phyloP scores from a whole-genome alignment of 768 basidiomycete species.

The Gelatoporia subvermispora region DNA sequence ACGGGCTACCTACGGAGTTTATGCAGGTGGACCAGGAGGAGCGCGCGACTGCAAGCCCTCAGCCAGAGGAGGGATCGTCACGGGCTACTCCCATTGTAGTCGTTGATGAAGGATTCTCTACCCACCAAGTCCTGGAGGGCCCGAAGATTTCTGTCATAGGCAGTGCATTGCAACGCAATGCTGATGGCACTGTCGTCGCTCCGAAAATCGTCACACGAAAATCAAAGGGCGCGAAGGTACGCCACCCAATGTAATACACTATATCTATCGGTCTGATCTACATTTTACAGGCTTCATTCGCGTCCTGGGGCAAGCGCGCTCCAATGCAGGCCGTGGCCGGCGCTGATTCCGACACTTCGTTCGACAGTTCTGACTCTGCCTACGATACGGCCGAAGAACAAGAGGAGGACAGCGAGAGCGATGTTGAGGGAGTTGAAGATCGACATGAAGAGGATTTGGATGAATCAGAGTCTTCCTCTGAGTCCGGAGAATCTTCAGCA shows the following conservation, averaged over 20 bases:
- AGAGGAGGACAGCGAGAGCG: constrained; percentile 16
- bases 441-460: constrained; percentile 16
- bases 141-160: constrained; percentile 39
- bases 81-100: constrained; percentile 19
- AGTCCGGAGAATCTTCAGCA: not conserved
- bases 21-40: constrained; percentile 3
- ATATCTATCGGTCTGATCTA: constrained; percentile 2
- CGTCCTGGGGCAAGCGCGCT: constrained; percentile 43
- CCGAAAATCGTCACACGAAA: constrained; percentile 45
- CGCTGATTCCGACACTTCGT: constrained; percentile 52
- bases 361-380: constrained; percentile 78
- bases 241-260: constrained; percentile 13
- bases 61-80: constrained; percentile 11
- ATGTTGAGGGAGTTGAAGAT: constrained; percentile 10
- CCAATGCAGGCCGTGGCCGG: constrained; percentile 6
- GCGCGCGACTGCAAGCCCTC: constrained; percentile 5
- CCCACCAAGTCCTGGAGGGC: constrained; percentile 16
- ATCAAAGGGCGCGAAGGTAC: constrained; percentile 40
- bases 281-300: constrained; percentile 32
- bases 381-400: constrained; percentile 38
- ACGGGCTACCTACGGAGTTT: constrained; percentile 16
- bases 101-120: constrained; percentile 20
- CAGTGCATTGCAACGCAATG: constrained; percentile 59
- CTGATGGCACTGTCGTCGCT: constrained; percentile 53
- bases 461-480: constrained; percentile 12